These are phyloP conservation scores for Dalbergia cultrata DNA, from an alignment of 306 rosid species.

Conservation along the genomic window DNA sequence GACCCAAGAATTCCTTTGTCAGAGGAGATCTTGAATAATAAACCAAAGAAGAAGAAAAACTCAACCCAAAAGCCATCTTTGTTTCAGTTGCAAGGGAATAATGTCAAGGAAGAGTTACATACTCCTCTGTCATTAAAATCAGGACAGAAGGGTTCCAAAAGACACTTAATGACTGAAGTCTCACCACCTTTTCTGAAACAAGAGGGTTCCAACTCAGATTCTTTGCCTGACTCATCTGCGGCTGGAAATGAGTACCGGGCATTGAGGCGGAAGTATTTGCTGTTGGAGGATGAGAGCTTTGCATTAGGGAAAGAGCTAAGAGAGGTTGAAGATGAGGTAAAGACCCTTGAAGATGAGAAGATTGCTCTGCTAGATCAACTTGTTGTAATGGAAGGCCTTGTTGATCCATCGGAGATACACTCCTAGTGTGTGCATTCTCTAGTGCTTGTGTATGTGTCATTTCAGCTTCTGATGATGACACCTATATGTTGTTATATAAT, in stretches of 20 bases:
- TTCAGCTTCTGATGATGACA: slow-evolving; percentile 30
- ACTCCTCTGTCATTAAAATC: slow-evolving; percentile 55
- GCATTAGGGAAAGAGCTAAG: slow-evolving; percentile 69
- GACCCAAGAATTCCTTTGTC: slow-evolving; percentile 67
- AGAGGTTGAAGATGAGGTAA: slow-evolving; percentile 80
- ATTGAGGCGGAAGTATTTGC: slow-evolving; percentile 77
- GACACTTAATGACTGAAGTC: slow-evolving; percentile 61
- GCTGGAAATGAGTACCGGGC: slow-evolving; percentile 80
- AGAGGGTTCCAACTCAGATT: slow-evolving; percentile 87
- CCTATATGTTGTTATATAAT: slow-evolving; percentile 35
- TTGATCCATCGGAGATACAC: slow-evolving; percentile 67
- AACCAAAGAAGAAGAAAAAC: slow-evolving; percentile 69
- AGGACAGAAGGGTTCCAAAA: slow-evolving; percentile 67
- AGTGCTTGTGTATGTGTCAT: slow-evolving; percentile 12
- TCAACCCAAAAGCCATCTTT: slow-evolving; percentile 55
- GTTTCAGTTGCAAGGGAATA: slow-evolving; percentile 58
- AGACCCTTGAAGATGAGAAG: slow-evolving; percentile 86
- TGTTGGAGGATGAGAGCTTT: slow-evolving; percentile 87
- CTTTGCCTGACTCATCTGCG: slow-evolving; percentile 77
- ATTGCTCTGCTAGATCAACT: slow-evolving; percentile 83
- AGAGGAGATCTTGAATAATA: slow-evolving; percentile 62
- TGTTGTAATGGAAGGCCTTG: slow-evolving; percentile 85
- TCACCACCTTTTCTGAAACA: slow-evolving; percentile 67
- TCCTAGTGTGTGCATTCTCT: slow-evolving; percentile 51
- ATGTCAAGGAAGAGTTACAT: slow-evolving; percentile 54